These are phyloP conservation scores for Mucor circinelloides DNA, from an alignment of 371 early-diverging fungal genomes.

Conservation along the genomic window DNA sequence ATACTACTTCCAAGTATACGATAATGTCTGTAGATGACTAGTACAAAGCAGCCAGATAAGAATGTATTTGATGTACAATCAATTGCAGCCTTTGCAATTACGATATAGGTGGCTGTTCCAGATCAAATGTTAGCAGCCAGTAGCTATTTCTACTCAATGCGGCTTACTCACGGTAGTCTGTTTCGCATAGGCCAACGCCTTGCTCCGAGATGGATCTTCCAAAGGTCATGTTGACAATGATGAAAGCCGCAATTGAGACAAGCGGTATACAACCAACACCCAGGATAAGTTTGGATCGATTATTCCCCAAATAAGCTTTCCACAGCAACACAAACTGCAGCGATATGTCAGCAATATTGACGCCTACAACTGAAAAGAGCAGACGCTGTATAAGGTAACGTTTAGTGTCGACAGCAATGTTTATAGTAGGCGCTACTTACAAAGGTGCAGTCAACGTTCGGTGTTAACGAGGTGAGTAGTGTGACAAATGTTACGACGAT, in stretches of 20 bases:
- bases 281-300: conserved; percentile 38
- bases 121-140: background rate
- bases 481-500: conserved; percentile 40
- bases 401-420: background rate
- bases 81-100: conserved; percentile 36
- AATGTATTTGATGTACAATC: conserved; percentile 47
- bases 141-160: background rate
- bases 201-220: conserved; percentile 29
- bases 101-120: conserved; percentile 34
- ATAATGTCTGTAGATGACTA: conserved; percentile 50
- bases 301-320: conserved; percentile 51
- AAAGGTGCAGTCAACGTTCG: conserved; percentile 38
- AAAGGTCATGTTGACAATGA: conserved; percentile 37
- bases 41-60: conserved; percentile 43
- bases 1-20: conserved; percentile 38
- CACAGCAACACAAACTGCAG: conserved; percentile 45
- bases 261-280: conserved; percentile 36
- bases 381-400: conserved; percentile 22
- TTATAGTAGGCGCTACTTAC: conserved; percentile 24
- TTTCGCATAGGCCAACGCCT: conserved; percentile 28
- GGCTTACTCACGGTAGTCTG: conserved; percentile 37
- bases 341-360: conserved; percentile 43
- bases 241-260: conserved; percentile 32
- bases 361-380: conserved; percentile 44
- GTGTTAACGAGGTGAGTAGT: conserved; percentile 28